Conservation (phyloP, 306 rosid species). For the Cercis canadensis region DNA sequence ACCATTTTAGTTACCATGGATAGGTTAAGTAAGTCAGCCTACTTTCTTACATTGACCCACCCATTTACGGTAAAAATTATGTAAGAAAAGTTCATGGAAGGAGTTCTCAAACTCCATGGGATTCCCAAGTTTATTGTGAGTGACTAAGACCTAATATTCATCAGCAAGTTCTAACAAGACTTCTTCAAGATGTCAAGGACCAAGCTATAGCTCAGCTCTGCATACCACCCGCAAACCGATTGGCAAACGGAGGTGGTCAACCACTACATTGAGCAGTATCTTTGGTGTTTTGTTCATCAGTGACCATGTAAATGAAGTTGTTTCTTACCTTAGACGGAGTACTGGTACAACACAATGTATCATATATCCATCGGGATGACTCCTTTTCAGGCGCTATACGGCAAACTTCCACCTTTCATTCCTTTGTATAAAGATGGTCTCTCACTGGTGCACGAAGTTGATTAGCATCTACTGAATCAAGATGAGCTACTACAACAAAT, state of each 20-base stretch:
- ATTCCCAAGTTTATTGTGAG: too few relatives aligned
- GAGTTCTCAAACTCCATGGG: not conserved
- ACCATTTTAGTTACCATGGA: not conserved
- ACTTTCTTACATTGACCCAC: not conserved
- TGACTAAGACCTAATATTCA: too few relatives aligned
- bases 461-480: too few relatives aligned
- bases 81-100: not conserved
- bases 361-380: too few relatives aligned
- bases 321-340: not conserved
- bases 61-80: not conserved
- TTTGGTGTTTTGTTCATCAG: not conserved
- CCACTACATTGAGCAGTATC: not conserved
- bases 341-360: not conserved
- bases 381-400: not conserved
- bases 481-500: too few relatives aligned
- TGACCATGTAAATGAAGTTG: not conserved
- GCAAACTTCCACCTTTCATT: not conserved
- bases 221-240: too few relatives aligned
- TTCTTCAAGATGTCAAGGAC: too few relatives aligned
- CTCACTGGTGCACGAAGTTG: too few relatives aligned
- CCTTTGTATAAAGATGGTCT: too few relatives aligned
- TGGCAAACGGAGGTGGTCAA: too few relatives aligned
- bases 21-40: not conserved
- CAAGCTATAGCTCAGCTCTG: too few relatives aligned
- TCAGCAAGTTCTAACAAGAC: too few relatives aligned